phyloP scores from a whole-genome alignment of 495 filamentous ascomycete genomes.

The Geoglossum glabrum region DNA sequence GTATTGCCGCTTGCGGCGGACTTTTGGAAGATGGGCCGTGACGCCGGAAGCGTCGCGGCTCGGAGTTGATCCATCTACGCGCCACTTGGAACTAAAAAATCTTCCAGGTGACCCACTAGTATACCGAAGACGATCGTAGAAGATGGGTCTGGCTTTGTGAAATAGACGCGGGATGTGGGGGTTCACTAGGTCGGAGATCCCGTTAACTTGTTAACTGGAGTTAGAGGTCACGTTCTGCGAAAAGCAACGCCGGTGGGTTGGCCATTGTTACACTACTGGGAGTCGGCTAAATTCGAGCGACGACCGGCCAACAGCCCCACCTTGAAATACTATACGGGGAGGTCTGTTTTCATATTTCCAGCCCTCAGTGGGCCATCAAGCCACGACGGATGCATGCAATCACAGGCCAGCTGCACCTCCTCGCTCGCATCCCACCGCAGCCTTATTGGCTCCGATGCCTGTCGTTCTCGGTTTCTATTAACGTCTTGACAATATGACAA shows the following conservation, averaged over 20 bases:
- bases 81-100: background rate
- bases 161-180: background rate
- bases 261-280: background rate
- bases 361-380: no score
- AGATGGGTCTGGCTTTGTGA: background rate
- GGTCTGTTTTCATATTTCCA: background rate
- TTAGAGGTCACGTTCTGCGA: background rate
- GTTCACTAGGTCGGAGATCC: background rate
- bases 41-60: background rate
- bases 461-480: no score
- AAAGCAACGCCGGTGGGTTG: background rate
- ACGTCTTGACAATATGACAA: no score
- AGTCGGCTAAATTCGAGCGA: background rate
- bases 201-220: background rate
- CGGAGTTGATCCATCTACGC: background rate
- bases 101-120: background rate
- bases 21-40: background rate
- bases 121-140: background rate
- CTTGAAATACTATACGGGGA: background rate
- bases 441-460: no score
- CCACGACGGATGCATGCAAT: no score
- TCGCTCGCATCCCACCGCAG: no score
- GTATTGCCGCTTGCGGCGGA: background rate
- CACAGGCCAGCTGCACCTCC: no score
- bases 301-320: background rate